Evolutionary conservation across 768 basidiomycete species (phyloP), one percentile per base, ranked within the genome.

Genomic region (Omphalotus guepiniiformis): DNA sequence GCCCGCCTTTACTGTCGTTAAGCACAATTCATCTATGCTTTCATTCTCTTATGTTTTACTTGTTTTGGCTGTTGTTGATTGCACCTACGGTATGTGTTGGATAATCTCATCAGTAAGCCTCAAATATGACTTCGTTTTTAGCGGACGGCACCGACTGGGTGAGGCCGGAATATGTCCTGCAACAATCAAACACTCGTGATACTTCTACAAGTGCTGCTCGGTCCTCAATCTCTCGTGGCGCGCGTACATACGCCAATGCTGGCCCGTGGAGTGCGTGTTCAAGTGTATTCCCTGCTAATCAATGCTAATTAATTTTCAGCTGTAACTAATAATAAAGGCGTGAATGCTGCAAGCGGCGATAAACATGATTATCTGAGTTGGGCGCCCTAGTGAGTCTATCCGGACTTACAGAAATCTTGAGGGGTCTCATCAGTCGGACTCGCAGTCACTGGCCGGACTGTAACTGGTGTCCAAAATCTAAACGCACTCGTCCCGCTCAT

Each of bases 361-460:
- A 35, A 58, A 6, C 70, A 66, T 29, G 79, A 80, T 57, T 80
- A 80, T 54, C 57, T 80, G 46, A 78, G 76, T 50, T 80, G 73
- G 72, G 79, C 78, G 15, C 79, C 79, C 3, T 80, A 81, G 79
- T 80, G 55, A 58, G 69, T 62, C 6, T 11, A 25, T 28, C 39
- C n/a, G 6, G 12, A 16, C 23, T 19, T 7, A 8, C 37, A 39
- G 22, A 19, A 8, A 23, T 26, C 15, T 3, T 26, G 25, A n/a
- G 26, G 26, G 28, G 38, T 9, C 19, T 22, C 15, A 19, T 40
- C n/a, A 45, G 18, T 22, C 19, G 29, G 9, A 32, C 26, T 47
- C 25, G 1, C 37, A 78, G 76, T 50, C 75, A 78, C 55, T 80
- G 78, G 78, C 75, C 78, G 1, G 42, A 75, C 39, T 80, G 78